Conservation (phyloP, 768 basidiomycete species). For the Pleurotus djamor region DNA sequence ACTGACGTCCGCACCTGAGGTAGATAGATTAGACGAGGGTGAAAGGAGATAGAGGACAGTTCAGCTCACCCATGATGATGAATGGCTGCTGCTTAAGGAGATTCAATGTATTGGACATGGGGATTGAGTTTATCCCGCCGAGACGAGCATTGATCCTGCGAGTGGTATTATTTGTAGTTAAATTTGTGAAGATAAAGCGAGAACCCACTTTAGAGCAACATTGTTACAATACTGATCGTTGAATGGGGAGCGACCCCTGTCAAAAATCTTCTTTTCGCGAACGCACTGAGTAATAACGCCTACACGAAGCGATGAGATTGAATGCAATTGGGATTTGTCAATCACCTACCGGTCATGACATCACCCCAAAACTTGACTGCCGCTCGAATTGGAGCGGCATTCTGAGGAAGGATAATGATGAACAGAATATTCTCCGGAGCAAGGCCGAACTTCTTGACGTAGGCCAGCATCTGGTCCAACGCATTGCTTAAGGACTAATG, state of each 20-base stretch:
- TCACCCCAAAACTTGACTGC: conserved; percentile 60
- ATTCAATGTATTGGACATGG: conserved; percentile 20
- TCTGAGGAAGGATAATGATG: conserved; percentile 48
- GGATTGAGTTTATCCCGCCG: conserved; percentile 46
- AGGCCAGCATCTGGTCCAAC: background rate
- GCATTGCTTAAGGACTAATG: background rate
- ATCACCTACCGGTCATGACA: conserved; percentile 33
- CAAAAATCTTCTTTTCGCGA: conserved; percentile 27
- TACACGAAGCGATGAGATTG: background rate
- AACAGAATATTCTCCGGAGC: conserved; percentile 20
- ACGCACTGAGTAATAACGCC: conserved; percentile 14
- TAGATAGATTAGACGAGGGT: background rate
- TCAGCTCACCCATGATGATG: conserved; percentile 34
- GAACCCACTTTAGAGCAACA: conserved; percentile 48
- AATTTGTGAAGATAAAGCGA: background rate
- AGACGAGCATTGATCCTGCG: conserved; percentile 52
- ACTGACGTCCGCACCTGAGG: conserved; percentile 54
- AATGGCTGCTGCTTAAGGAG: conserved; percentile 23
- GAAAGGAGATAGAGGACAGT: background rate
- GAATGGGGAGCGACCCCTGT: conserved; percentile 4
- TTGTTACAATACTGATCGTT: conserved; percentile 58
- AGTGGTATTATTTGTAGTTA: background rate
- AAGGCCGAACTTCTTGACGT: background rate
- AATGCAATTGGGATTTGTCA: conserved; percentile 12
- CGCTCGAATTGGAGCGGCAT: conserved; percentile 41